Conservation (phyloP, 108 stramenopile species). For the Cyclotella cryptica region DNA sequence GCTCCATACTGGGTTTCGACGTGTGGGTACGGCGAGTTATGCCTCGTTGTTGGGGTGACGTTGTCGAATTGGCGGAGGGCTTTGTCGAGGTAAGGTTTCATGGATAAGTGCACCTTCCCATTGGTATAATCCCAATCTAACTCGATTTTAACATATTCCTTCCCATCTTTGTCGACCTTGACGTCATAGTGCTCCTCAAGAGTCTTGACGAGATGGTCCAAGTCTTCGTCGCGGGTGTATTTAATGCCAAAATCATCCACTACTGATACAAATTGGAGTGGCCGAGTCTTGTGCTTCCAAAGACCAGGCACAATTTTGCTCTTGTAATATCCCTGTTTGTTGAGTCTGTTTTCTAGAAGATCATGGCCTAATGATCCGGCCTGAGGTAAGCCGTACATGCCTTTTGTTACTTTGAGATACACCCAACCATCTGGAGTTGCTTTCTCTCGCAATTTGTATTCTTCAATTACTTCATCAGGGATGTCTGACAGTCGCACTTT, state of each 20-base stretch:
- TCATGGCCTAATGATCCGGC: too few species aligned
- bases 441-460: too few species aligned
- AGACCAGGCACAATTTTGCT: background rate
- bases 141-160: too few species aligned
- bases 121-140: background rate
- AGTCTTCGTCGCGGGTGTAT: constrained; percentile 35
- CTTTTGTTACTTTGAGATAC: background rate
- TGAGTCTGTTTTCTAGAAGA: background rate
- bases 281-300: constrained; percentile 24
- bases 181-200: constrained; percentile 46
- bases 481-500: constrained; percentile 28
- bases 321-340: background rate
- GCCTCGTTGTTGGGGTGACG: constrained; percentile 22
- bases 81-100: too few species aligned
- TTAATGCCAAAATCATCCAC: constrained; percentile 49
- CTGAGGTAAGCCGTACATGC: too few species aligned
- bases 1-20: constrained; percentile 61
- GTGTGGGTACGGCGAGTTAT: constrained; percentile 36
- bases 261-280: constrained; percentile 41
- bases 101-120: too few species aligned
- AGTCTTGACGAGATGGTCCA: constrained; percentile 39
- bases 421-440: constrained; percentile 1
- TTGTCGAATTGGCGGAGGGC: background rate
- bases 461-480: too few species aligned
- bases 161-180: constrained; percentile 49